Evolutionary conservation across 306 rosid genomes (phyloP), one percentile per base, ranked within the genome.

Genomic region (Pueraria montana): DNA sequence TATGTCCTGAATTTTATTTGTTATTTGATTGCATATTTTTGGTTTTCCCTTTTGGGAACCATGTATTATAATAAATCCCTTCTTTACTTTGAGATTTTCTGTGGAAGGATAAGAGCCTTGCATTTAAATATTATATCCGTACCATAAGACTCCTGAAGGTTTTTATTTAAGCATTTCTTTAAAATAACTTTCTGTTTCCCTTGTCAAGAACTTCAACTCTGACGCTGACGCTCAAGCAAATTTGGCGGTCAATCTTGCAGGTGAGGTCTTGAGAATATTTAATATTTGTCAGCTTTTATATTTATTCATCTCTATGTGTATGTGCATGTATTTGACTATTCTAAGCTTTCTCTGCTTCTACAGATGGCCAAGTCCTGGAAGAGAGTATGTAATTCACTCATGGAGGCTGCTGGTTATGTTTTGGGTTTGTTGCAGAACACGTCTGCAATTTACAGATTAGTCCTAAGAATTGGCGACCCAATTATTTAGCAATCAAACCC

Each of bases 141-240:
- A 48, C 8, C 42, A 68, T 40, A 20, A 76, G 53, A 63, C 12
- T 78, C 62, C 67, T 53, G 76, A 27, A 83, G 24, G 82, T 83
- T 63, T 63, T 26, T 63, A 13, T 40, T 23, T 32, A 40, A 45
- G 63, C 27, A 48, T 64, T 71, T 63, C 63, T 17, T 62, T 43
- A 76, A 64, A 56, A n/a, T 79, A 27, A 53, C 78, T 85, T 64
- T 79, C 34, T 48, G 61, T 75, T 83, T 80, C 45, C 80, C 78
- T 72, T 86, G 61, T 34, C 70, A 85, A 96, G 98, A 86, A 84
- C 30, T 74, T 65, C 48, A 96, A 93, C 86, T 79, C 98, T 4
- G 99, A 92, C 42, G 99, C 98, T 23, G 99, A 96, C 80, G 94
- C 90, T 80, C 90, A 93, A 89, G 97, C 99, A 70, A 96, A 96